phyloP scores from a whole-genome alignment of 2,329 filamentous ascomycete genomes.

The Periglandula ipomoeae region DNA sequence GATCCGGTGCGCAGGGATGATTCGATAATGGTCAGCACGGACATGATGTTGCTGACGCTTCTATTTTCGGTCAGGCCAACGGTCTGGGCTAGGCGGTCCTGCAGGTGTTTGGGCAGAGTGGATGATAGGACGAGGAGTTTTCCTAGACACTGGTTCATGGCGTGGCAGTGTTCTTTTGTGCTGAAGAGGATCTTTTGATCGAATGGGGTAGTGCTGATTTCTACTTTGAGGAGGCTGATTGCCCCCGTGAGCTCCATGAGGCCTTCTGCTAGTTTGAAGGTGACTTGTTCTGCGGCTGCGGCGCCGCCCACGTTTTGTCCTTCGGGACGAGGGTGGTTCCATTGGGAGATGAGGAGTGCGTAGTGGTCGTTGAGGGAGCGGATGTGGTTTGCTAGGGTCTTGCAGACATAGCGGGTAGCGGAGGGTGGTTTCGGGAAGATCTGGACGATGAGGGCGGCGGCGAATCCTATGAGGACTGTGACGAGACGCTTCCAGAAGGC shows the following conservation, averaged over 20 bases:
- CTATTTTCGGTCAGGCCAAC: slow-evolving; percentile 32
- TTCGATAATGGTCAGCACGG: slow-evolving; percentile 35
- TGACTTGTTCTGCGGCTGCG: slow-evolving; percentile 17
- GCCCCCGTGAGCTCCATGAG: slow-evolving; percentile 17
- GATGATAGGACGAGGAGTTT: slow-evolving; percentile 23
- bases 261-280: slow-evolving; percentile 20
- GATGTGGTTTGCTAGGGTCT: slow-evolving; percentile 33
- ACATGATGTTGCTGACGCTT: slow-evolving; percentile 41
- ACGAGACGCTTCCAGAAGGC: slow-evolving; percentile 39
- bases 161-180: slow-evolving; percentile 20
- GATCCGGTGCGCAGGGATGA: slow-evolving; percentile 37
- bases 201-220: slow-evolving; percentile 22
- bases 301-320: slow-evolving; percentile 20
- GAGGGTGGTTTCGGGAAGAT: slow-evolving; percentile 38
- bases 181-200: slow-evolving; percentile 20
- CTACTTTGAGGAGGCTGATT: slow-evolving; percentile 20
- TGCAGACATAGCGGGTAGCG: slow-evolving; percentile 33
- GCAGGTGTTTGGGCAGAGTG: slow-evolving; percentile 29
- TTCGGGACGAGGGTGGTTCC: slow-evolving; percentile 23
- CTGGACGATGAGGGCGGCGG: slow-evolving; percentile 33
- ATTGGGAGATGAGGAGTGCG: slow-evolving; percentile 36
- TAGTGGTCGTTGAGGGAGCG: slow-evolving; percentile 38
- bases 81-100: slow-evolving; percentile 26
- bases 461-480: slow-evolving; percentile 35
- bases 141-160: slow-evolving; percentile 24